Evolutionary conservation across 768 basidiomycete genomes (phyloP).

Genomic region (Amanita inopinata): DNA sequence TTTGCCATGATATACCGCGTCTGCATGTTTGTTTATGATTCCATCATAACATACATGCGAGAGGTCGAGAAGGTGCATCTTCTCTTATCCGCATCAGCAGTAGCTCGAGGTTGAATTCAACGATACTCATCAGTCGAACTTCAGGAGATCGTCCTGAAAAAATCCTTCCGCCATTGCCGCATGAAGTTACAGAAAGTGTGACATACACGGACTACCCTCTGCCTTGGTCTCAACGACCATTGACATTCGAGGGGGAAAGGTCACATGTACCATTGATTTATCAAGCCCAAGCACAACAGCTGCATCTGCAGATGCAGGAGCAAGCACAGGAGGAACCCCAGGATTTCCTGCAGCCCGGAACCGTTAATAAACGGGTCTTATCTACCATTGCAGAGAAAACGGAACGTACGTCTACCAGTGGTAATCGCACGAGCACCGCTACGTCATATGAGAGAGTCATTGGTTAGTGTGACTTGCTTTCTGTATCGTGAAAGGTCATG

Average conservation of each 20-base stretch:
- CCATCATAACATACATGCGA: conserved; percentile 23
- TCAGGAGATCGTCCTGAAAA: conserved; percentile 12
- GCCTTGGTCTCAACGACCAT: conserved; percentile 5
- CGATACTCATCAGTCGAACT: conserved; percentile 1
- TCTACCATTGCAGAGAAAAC: conserved; percentile 63
- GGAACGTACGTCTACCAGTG: conserved; percentile 44
- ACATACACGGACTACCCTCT: conserved; percentile 1
- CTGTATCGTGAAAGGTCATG: not conserved
- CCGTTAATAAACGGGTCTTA: conserved; percentile 24
- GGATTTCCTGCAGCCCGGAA: conserved; percentile 10
- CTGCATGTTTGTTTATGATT: conserved; percentile 12
- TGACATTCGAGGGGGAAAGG: conserved; percentile 19
- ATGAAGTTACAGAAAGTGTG: not conserved
- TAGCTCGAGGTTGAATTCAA: conserved; percentile 1
- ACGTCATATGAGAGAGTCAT: conserved; percentile 60
- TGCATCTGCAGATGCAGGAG: conserved; percentile 14
- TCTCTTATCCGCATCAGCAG: conserved; percentile 18
- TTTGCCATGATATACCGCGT: conserved; percentile 14
- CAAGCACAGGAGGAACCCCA: not conserved
- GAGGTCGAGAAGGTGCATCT: conserved; percentile 54
- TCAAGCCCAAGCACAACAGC: conserved; percentile 47
- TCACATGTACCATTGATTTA: conserved; percentile 52
- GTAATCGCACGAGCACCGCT: conserved; percentile 30
- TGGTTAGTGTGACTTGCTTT: conserved; percentile 27
- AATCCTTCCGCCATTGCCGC: conserved; percentile 15